Base-by-base conservation (phyloP, 1,139 yeast genomes). In the Taphrina deformans region DNA sequence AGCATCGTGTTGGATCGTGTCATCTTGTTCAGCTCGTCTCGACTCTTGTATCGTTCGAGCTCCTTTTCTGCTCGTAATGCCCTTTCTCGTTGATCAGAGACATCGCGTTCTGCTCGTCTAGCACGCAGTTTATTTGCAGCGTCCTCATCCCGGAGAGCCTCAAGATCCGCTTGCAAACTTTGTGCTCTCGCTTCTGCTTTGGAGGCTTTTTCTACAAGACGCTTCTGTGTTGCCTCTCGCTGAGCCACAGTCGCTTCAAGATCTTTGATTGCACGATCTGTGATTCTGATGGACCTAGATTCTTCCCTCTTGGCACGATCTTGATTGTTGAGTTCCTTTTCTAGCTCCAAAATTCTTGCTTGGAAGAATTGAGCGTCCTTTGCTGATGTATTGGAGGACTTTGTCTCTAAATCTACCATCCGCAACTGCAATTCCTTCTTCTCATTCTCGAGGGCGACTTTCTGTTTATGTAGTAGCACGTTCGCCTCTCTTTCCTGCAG, bases 141-240 rank as follows among this genome's bases (percentile, higher is more conserved):
- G 12, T 61, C 65, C 23, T 44, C 26, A 26, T 44, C 62, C 10
- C 58, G 46, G 68, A 82, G 72, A 18, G 73, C 70, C 40, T 77
- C 79, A 31, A 82, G 72, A 7, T 77, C 77, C 14, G 72, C 72
- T 60, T 78, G 77, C 59, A 82, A 69, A 50, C 78, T 75, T 52
- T 73, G 73, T 46, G 79, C 74, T 48, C 77, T 77, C 21, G 72
- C 70, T 48, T 78, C 80, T 29, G 74, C 72, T 65, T 74, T 73
- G 7, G 70, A 60, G 26, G 74, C 67, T 52, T 76, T 78, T 14
- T 74, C 77, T 53, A 74, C 74, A 44, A 74, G 68, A 29, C 70
- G 71, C 62, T 68, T 70, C 12, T 70, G 68, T 12, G 68, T 69
- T 18, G 38, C 45, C 35, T 48, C 74, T 69, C 70, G 70, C 59